These are phyloP conservation scores for Cladophialophora chaetospira DNA, from an alignment of 2,329 filamentous ascomycete genomes.

Conservation along the genomic window DNA sequence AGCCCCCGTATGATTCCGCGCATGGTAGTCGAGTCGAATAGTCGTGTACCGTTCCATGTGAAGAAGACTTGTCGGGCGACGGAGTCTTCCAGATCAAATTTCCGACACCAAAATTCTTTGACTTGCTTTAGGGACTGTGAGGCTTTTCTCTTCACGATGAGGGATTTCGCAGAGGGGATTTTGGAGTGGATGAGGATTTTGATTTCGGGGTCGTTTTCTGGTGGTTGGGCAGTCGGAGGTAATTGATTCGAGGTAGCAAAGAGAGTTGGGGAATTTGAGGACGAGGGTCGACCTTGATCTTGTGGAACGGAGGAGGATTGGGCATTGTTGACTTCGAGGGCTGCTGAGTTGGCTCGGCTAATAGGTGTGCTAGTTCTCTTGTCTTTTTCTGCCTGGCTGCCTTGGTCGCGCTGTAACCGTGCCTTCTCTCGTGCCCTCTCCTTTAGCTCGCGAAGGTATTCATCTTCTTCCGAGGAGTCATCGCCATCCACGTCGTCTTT, in stretches of 20 bases:
- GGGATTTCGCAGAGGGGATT: conserved; percentile 60
- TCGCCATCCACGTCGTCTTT: conserved; percentile 6
- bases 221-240: conserved; percentile 15
- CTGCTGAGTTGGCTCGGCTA: not conserved
- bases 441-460: conserved; percentile 47
- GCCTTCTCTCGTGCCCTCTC: conserved; percentile 46
- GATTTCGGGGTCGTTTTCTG: conserved; percentile 53
- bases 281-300: conserved; percentile 1
- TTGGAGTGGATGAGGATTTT: conserved; percentile 69
- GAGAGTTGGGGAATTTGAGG: not conserved
- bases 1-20: conserved; percentile 58
- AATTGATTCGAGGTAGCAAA: conserved; percentile 1
- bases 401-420: conserved; percentile 13
- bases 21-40: conserved; percentile 77
- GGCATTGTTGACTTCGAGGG: not conserved
- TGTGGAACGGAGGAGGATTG: conserved; percentile 9
- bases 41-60: conserved; percentile 71
- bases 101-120: conserved; percentile 67
- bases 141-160: conserved; percentile 68
- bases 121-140: conserved; percentile 69
- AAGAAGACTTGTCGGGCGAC: conserved; percentile 65
- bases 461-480: conserved; percentile 35
- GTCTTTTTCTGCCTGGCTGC: not conserved
- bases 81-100: conserved; percentile 57
- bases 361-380: conserved; percentile 3